phyloP scores from a whole-genome alignment of 371 early-diverging fungal genomes.

The Smittium mucronatum region DNA sequence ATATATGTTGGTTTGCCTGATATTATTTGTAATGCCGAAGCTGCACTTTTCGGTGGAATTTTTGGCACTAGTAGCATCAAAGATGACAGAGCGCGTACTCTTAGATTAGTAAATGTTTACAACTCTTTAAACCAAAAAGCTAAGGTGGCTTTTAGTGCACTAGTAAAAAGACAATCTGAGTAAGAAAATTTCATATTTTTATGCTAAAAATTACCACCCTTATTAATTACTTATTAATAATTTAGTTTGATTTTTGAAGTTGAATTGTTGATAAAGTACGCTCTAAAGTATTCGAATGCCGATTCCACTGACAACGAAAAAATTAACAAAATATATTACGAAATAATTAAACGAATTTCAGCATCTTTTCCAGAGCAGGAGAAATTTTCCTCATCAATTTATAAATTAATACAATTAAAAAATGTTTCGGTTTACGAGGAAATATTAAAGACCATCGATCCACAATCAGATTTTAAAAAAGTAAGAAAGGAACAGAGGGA shows the following conservation, averaged over 20 bases:
- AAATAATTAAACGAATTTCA: constrained; percentile 16
- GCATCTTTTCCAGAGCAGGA: constrained; percentile 46
- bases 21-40: constrained; percentile 51
- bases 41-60: constrained; percentile 41
- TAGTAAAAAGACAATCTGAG: constrained; percentile 11
- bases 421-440: constrained; percentile 39
- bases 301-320: background rate
- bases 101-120: constrained; percentile 23
- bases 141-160: constrained; percentile 11
- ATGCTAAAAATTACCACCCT: background rate
- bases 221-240: background rate
- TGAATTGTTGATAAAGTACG: background rate
- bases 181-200: background rate
- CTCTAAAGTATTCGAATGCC: background rate
- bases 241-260: constrained; percentile 1
- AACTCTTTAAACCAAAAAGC: constrained; percentile 3
- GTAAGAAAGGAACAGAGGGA: constrained; percentile 52
- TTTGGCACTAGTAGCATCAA: constrained; percentile 30
- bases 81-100: constrained; percentile 24
- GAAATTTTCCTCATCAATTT: constrained; percentile 33
- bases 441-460: constrained; percentile 40
- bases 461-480: constrained; percentile 39
- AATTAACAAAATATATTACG: constrained; percentile 12
- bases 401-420: constrained; percentile 40
- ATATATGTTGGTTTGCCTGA: constrained; percentile 71